Base-by-base conservation (phyloP, 768 basidiomycete genomes). In the Tricholoma sp. region DNA sequence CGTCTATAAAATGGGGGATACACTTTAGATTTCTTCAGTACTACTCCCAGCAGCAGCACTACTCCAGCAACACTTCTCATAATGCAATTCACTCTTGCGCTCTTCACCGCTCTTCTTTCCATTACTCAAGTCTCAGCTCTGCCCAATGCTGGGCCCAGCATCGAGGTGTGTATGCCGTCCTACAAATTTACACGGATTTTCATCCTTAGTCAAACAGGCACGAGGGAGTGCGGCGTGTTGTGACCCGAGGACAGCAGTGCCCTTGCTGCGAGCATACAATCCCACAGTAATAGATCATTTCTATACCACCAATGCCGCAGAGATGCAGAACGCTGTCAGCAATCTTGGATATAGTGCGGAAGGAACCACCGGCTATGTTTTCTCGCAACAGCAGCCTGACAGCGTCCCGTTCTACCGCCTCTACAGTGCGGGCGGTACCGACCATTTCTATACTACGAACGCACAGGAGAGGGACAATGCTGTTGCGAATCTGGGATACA, bases 321-420 rank as follows among this genome's bases (percentile, higher is more conserved):
- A 64, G 31, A 54, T 55, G 55, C 54, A 51, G 34, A 57, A 57
- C 21, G 65, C 60, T 19, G 37, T 61, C 16, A 49, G 31, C 8
- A 45, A 14, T 2, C 49, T 62, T 5, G 63, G 63, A 11, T 64
- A 57, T 49, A 22, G 10, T 14, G 27, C 11, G 9, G 63, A 67
- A 37, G 65, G 65, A 22, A 50, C 43, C 5, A 61, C 63, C 12
- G 65, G 57, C 22, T 59, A 59, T 50, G 31, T 66, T 35, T 35
- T 35, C 35, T 35, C 35, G 2, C 3, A 14, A 7, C 35, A 35
- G 14, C 12, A 35, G 35, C 35, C 35, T 14, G 12, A 12, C 11
- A 35, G 11, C 11, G 35, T 35, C 12, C 35, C 35, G 9, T 12
- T 16, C 35, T 35, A 11, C 35, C 35, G 35, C 35, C 35, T 35